Evolutionary conservation across 2,329 filamentous ascomycete genomes (phyloP), one percentile per base, ranked within the genome.

Genomic region (Trichophyton verrucosum): DNA sequence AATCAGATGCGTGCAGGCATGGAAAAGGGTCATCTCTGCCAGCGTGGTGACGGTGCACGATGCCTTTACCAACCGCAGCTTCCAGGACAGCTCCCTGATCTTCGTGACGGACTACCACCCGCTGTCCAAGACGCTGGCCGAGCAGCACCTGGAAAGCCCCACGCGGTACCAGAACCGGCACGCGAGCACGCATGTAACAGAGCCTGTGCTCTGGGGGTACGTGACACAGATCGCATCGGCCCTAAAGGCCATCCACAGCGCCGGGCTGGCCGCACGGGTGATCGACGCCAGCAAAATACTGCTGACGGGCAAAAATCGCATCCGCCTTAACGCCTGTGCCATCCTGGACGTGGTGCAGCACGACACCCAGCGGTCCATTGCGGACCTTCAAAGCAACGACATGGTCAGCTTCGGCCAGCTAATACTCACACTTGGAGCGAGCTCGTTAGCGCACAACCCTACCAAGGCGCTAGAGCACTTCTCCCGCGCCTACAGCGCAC

Each of bases 41-140:
- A 89, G 85, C 65, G 83, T 97, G 20, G 92, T 97, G 33, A 87
- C 86, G 0, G 83, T 95, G 7, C 86, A 95, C 68, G 91, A 96
- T 73, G 90, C 89, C 0, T 99, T 99, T 69, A 99, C 94, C 0
- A 95, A 90, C 11, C 81, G 91, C 63, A 89, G 87, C 27, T 99
- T 99, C 73, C 89, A 90, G 60, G 94, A 97, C 72, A 95, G 89
- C 74, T 97, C 94, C 2, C 81, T 99, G 60, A 87, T 99, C 57
- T 88, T 99, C 68, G 91, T 95, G 24, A 94, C 90, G 64, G 90
- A 95, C 72, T 99, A 96, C 70, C 89, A 94, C 69, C 92, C 94
- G 0, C 80, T 94, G 20, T 89, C 92, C 1, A 95, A 94, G 73
- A 96, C 92, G 0, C 81, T 99, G 24, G 84, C 87, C 38, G 92